A percentile compares a stretch with the other conserved stretches of the same genome.
Evolutionary conservation across 768 basidiomycete species (phyloP).

Genomic region (Hebeloma cylindrosporum): DNA sequence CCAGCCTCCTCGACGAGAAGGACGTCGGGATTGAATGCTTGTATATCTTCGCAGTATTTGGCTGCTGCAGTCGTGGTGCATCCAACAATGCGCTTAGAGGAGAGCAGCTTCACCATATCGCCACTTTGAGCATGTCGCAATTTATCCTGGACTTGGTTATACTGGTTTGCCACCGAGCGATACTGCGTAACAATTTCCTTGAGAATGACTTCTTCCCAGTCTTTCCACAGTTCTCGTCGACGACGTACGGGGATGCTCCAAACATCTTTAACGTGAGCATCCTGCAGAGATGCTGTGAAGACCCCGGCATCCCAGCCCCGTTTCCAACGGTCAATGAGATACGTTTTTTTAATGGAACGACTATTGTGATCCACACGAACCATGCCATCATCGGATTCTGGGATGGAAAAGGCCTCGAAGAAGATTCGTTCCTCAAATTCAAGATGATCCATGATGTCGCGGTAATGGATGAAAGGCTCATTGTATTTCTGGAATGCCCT

Average conservation of each 20-base stretch:
- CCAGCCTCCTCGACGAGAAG: constrained; percentile 73
- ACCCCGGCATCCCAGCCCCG: constrained; percentile 45
- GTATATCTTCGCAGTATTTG: constrained; percentile 51
- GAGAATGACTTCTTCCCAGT: constrained; percentile 27
- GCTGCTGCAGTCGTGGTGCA: constrained; percentile 74
- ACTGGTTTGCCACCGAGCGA: too few species aligned
- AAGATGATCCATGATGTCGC: constrained; percentile 35
- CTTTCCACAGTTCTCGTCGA: constrained; percentile 1
- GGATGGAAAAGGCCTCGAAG: constrained; percentile 48
- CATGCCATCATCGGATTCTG: constrained; percentile 42
- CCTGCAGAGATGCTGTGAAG: constrained; percentile 22
- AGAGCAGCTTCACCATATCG: constrained; percentile 35
- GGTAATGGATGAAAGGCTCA: not conserved
- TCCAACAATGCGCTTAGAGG: constrained; percentile 55
- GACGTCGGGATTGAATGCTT: constrained; percentile 46
- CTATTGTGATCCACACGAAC: constrained; percentile 40
- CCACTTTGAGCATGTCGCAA: constrained; percentile 36
- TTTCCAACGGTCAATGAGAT: constrained; percentile 51
- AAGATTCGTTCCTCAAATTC: constrained; percentile 49
- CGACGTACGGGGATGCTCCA: not conserved
- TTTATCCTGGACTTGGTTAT: constrained; percentile 39
- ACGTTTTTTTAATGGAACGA: constrained; percentile 30
- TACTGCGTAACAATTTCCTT: constrained; percentile 32
- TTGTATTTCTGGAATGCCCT: too few species aligned
- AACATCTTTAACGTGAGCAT: constrained; percentile 1